These are phyloP conservation scores for Rhamnella rubrinervis DNA, from an alignment of 331 rosid genomes.

Conservation along the genomic window DNA sequence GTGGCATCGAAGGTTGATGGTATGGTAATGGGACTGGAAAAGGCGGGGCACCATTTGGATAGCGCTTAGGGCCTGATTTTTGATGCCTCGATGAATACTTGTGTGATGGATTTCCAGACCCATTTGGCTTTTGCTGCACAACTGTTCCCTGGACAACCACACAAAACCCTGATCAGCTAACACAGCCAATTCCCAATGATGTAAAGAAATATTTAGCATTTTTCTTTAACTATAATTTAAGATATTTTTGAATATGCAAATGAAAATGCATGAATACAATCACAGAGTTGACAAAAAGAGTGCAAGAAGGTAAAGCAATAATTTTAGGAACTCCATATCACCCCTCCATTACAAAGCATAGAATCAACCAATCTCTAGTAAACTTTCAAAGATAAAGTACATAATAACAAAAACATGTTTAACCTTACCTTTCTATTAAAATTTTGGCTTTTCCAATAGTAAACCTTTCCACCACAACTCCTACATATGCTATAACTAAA, in stretches of 20 bases:
- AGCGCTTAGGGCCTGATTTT: conserved; percentile 60
- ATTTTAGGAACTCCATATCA: neutral
- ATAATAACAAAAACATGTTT: too few relatives aligned
- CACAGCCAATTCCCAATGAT: conserved; percentile 4
- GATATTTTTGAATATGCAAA: neutral
- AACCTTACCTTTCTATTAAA: too few relatives aligned
- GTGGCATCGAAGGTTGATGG: conserved; percentile 56
- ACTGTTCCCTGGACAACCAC: conserved; percentile 38
- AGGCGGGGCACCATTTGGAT: conserved; percentile 49
- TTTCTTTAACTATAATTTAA: neutral
- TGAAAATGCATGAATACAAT: neutral
- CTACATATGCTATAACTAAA: too few relatives aligned
- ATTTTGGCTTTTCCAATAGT: too few relatives aligned
- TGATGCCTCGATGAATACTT: conserved; percentile 60
- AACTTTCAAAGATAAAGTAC: neutral
- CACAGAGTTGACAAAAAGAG: neutral
- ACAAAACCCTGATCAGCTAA: conserved; percentile 13
- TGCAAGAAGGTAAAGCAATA: neutral
- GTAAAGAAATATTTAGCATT: neutral
- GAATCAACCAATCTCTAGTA: neutral
- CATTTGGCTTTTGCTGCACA: conserved; percentile 52
- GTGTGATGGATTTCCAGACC: conserved; percentile 55
- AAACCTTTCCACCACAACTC: too few relatives aligned
- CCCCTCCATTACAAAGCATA: neutral
- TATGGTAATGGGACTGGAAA: conserved; percentile 57